These are phyloP conservation scores for Colletotrichum graminicola DNA, from an alignment of 2,329 filamentous ascomycete genomes.

Conservation along the genomic window DNA sequence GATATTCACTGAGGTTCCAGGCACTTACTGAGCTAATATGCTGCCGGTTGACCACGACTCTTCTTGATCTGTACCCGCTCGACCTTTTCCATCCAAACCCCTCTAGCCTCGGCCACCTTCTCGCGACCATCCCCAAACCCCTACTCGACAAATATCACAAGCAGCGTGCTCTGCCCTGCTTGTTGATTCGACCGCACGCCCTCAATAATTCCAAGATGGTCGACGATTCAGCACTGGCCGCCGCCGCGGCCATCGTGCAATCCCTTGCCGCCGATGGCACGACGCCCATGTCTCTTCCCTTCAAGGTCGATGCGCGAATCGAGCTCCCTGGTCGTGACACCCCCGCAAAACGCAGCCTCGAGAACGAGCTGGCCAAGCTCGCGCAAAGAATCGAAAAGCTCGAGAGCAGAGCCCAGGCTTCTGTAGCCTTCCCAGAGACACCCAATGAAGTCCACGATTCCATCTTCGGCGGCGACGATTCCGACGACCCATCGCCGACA, in stretches of 20 bases:
- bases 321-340: constrained; percentile 82
- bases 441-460: constrained; percentile 81
- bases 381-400: constrained; percentile 83
- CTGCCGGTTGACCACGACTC: constrained; percentile 39
- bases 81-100: constrained; percentile 18
- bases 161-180: constrained; percentile 12
- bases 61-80: constrained; percentile 36
- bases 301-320: constrained; percentile 63
- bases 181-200: constrained; percentile 9
- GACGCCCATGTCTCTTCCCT: constrained; percentile 54
- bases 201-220: constrained; percentile 56
- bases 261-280: constrained; percentile 62
- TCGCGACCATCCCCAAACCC: constrained; percentile 7
- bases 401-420: constrained; percentile 79
- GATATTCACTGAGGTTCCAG: constrained; percentile 40
- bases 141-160: constrained; percentile 8
- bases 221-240: constrained; percentile 67
- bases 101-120: constrained; percentile 10
- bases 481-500: constrained; percentile 59
- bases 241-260: constrained; percentile 66
- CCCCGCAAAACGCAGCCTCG: constrained; percentile 81
- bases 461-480: constrained; percentile 70
- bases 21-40: constrained; percentile 40
- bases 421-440: constrained; percentile 79
- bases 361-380: constrained; percentile 85